These are phyloP conservation scores for Dictyostelium brefeldianum DNA, from an alignment of 78 protist genomes.

Conservation along the genomic window DNA sequence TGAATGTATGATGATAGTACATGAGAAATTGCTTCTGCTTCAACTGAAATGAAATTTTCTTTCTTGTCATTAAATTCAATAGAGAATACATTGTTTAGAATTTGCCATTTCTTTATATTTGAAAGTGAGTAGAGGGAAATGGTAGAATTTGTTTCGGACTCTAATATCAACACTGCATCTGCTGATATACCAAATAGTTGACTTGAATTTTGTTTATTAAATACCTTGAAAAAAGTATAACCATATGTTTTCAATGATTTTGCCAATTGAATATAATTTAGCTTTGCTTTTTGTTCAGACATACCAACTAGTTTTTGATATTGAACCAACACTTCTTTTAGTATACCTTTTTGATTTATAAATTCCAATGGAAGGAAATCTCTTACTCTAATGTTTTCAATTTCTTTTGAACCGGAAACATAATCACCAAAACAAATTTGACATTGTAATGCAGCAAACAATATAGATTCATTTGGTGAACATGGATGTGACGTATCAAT, in stretches of 20 bases:
- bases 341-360: slow-evolving; percentile 2
- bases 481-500: slow-evolving; percentile 77
- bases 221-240: slow-evolving; percentile 72
- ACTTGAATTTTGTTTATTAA: background rate
- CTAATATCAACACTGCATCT: slow-evolving; percentile 37
- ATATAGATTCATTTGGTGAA: slow-evolving; percentile 81
- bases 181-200: slow-evolving; percentile 74
- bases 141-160: slow-evolving; percentile 33
- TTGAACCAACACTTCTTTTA: slow-evolving; percentile 42
- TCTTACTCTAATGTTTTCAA: slow-evolving; percentile 21
- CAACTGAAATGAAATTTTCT: slow-evolving; percentile 17
- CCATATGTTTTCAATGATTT: slow-evolving; percentile 81
- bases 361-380: slow-evolving; percentile 76
- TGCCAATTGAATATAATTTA: slow-evolving; percentile 74
- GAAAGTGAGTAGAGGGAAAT: slow-evolving; percentile 43
- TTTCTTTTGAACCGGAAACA: slow-evolving; percentile 3
- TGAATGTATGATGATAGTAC: slow-evolving; percentile 68
- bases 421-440: slow-evolving; percentile 87
- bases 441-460: slow-evolving; percentile 86
- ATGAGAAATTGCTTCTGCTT: slow-evolving; percentile 73
- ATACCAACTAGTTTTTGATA: slow-evolving; percentile 72
- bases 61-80: slow-evolving; percentile 47
- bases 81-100: slow-evolving; percentile 52
- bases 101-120: slow-evolving; percentile 66
- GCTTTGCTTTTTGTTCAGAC: slow-evolving; percentile 74